Evolutionary conservation across 345 rosid genomes (phyloP).

Genomic region (Hypericum androsaemum): DNA sequence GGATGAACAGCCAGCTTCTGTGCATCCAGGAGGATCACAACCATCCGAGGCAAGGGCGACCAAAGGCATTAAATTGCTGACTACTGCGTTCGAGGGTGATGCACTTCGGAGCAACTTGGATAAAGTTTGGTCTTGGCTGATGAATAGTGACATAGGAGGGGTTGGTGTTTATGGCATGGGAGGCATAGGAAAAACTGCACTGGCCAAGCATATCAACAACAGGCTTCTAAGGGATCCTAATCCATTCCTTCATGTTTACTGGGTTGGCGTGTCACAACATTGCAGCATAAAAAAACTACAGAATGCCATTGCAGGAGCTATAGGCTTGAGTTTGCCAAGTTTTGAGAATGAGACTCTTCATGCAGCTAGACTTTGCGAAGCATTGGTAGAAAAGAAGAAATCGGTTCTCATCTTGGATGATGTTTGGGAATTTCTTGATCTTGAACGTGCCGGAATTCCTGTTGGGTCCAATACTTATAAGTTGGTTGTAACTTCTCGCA

Average conservation of each 20-base stretch:
- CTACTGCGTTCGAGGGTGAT: too few species aligned
- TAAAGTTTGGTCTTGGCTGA: slow-evolving; percentile 9
- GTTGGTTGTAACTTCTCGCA: too few species aligned
- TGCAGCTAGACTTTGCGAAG: slow-evolving; percentile 2
- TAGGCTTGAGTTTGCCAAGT: neutral
- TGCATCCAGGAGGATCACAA: too few species aligned
- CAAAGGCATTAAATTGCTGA: too few species aligned
- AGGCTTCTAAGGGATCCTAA: neutral
- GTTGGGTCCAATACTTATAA: too few species aligned
- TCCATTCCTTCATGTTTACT: slow-evolving; percentile 6
- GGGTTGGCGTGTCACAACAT: slow-evolving; percentile 6
- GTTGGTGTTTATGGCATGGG: slow-evolving; percentile 20
- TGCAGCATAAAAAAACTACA: neutral
- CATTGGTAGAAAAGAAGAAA: neutral
- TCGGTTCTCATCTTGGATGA: slow-evolving; percentile 12
- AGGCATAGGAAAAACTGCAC: slow-evolving; percentile 14
- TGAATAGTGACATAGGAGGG: neutral
- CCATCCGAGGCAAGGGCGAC: too few species aligned
- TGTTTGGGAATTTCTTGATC: too few species aligned
- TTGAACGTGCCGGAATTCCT: too few species aligned
- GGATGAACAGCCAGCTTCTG: too few species aligned
- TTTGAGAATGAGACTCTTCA: slow-evolving; percentile 1
- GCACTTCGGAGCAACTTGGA: too few species aligned
- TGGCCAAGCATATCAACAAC: slow-evolving; percentile 9
- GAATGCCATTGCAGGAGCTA: slow-evolving; percentile 1